A percentile compares a stretch with the other conserved stretches of the same genome.
Evolutionary conservation across 1,284 basidiomycete species (phyloP).

Genomic region (Ceratobasidium papillatum): DNA sequence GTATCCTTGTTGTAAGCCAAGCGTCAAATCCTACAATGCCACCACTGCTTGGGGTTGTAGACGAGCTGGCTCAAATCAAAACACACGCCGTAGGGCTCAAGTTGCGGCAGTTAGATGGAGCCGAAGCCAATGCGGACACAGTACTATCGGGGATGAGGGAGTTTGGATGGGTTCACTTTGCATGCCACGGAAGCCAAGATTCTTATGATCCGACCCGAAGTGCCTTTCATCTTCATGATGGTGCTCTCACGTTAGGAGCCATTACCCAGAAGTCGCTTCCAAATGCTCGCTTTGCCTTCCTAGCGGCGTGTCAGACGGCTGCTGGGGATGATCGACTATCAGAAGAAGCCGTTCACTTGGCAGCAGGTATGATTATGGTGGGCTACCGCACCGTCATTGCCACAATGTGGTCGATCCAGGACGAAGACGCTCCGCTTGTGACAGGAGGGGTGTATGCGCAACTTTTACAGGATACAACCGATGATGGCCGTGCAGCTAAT

Average conservation of each 20-base stretch:
- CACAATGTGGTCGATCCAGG: too few species aligned
- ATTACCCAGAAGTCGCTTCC: not conserved
- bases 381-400: constrained; percentile 11
- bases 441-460: not conserved
- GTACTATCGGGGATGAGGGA: constrained; percentile 5
- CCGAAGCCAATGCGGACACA: not conserved
- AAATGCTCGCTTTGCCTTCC: not conserved
- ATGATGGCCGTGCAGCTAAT: not conserved
- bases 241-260: not conserved
- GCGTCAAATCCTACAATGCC: not conserved
- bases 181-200: constrained; percentile 27
- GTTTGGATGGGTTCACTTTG: constrained; percentile 20
- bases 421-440: constrained; percentile 7
- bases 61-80: not conserved
- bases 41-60: not conserved
- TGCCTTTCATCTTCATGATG: constrained; percentile 5
- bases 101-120: not conserved
- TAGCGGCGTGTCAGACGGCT: constrained; percentile 21
- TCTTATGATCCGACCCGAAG: not conserved
- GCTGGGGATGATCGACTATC: not conserved
- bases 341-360: not conserved
- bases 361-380: not conserved
- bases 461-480: not conserved
- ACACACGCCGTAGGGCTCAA: not conserved
- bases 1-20: not conserved